phyloP scores from a whole-genome alignment of 257 asterid genomes.

The Nicotiana undulata region DNA sequence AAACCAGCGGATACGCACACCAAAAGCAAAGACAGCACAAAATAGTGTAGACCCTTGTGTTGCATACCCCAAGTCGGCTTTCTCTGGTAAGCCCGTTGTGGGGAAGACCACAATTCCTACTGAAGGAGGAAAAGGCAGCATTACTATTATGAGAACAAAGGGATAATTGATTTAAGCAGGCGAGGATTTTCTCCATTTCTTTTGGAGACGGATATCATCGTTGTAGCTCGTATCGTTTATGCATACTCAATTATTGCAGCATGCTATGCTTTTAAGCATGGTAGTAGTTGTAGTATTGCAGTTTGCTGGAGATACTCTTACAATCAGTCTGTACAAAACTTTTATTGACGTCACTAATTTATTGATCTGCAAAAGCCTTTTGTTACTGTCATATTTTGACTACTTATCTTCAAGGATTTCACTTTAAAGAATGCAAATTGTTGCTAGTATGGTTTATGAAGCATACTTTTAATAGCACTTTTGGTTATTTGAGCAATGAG shows the following conservation, averaged over 20 bases:
- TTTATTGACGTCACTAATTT: neutral
- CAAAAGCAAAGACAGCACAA: conserved; percentile 44
- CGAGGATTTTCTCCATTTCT: neutral
- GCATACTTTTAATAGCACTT: neutral
- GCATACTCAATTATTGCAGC: neutral
- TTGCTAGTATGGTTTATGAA: neutral
- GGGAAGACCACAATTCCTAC: conserved; percentile 86
- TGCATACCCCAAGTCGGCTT: conserved; percentile 65
- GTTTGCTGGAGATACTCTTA: neutral
- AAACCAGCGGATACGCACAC: conserved; percentile 60
- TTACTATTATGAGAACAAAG: conserved; percentile 75
- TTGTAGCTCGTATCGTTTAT: neutral
- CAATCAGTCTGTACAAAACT: conserved; percentile 4
- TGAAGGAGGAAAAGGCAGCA: conserved; percentile 88
- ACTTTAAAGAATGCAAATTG: neutral
- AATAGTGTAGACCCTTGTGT: conserved; percentile 32
- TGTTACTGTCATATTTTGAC: neutral
- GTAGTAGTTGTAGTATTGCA: neutral
- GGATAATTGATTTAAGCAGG: conserved; percentile 30
- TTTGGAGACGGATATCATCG: neutral
- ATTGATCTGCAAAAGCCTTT: neutral
- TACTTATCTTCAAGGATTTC: conserved; percentile 5
- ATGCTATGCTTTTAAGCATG: conserved; percentile 1
- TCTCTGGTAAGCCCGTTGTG: conserved; percentile 90
- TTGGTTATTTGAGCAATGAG: neutral